Evolutionary conservation across 768 basidiomycete genomes (phyloP), one percentile per base, ranked within the genome.

Genomic region (Tulasnella sp.): DNA sequence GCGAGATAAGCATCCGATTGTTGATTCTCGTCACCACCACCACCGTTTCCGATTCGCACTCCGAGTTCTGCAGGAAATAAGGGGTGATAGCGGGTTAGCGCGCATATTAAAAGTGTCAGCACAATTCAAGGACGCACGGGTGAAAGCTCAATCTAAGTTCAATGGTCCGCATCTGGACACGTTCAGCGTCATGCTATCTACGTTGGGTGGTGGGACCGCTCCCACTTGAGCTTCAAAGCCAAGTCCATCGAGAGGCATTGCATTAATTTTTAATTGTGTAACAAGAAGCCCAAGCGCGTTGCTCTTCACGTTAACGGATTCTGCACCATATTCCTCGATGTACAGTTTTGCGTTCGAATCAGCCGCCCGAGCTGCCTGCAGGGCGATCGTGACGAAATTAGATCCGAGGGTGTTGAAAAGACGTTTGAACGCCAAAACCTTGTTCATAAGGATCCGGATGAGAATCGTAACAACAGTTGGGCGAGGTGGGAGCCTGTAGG

Each of bases 121-220:
- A 34, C 2, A 16, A 37, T 41, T 3, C 28, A 28, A 24, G 16
- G 4, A 75, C 75, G 37, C n/a, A 75, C 75, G 24, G 5, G 92
- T 93, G 82, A 93, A 89, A 16, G 92, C 92, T 42, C 93, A 90
- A 82, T 92, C 92, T 58, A 93, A 85, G 7, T 92, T 91, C 40
- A 92, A 89, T 16, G 88, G 88, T 18, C 89, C 88, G 83, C 92
- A 89, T 75, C 88, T 86, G 81, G 88, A 83, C 80, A 92, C 85
- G 81, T 90, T 89, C 2, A 87, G 84, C 78, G 88, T 86, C 75
- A 93, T 14, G 83, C 24, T n/a, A 0, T 7, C 28, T 12, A 41
- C 22, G 24, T 22, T 18, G 44, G 42, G 75, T 6, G 41, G 41
- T 20, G 31, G 16, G 22, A 37, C 42, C 16, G 76, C 44, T 1